phyloP scores from a whole-genome alignment of 2,329 filamentous ascomycete genomes.

The Exserohilum turcica region DNA sequence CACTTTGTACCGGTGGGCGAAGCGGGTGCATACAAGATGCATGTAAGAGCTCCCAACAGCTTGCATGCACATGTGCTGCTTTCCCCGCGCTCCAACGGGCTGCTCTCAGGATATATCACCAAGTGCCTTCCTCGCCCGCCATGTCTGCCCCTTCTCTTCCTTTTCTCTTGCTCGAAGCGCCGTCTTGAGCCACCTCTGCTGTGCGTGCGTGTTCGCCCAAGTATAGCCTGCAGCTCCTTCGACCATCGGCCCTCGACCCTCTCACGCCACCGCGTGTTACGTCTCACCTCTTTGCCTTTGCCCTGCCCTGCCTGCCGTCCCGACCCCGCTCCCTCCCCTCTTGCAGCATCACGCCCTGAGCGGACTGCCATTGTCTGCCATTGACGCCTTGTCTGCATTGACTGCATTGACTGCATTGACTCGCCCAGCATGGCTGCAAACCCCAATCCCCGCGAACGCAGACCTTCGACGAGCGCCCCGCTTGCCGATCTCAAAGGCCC shows the following conservation, averaged over 20 bases:
- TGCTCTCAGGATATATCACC: conserved; percentile 13
- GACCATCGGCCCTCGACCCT: conserved; percentile 23
- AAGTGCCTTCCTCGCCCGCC: background rate
- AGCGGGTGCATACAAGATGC: conserved; percentile 30
- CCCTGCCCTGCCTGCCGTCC: too few relatives aligned
- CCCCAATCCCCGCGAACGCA: conserved; percentile 69
- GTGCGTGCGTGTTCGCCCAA: conserved; percentile 4
- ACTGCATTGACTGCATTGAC: too few relatives aligned
- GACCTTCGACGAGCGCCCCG: conserved; percentile 79
- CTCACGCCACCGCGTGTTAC: conserved; percentile 4
- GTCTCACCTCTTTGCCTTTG: too few relatives aligned
- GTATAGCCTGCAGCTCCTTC: conserved; percentile 7
- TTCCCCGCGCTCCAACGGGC: conserved; percentile 9
- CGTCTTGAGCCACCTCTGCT: conserved; percentile 2
- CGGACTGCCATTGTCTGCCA: conserved; percentile 30
- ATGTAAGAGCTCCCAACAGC: conserved; percentile 30
- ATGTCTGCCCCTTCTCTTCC: conserved; percentile 7
- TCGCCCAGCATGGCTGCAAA: conserved; percentile 39
- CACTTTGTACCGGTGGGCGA: conserved; percentile 25
- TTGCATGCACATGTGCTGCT: conserved; percentile 5
- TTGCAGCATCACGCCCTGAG: conserved; percentile 28
- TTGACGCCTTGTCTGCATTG: too few relatives aligned
- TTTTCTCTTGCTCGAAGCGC: background rate
- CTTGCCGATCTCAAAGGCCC: conserved; percentile 85
- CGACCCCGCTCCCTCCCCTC: conserved; percentile 33